Base-by-base conservation (phyloP, 2,329 filamentous ascomycete genomes). In the Fusarium longipes region DNA sequence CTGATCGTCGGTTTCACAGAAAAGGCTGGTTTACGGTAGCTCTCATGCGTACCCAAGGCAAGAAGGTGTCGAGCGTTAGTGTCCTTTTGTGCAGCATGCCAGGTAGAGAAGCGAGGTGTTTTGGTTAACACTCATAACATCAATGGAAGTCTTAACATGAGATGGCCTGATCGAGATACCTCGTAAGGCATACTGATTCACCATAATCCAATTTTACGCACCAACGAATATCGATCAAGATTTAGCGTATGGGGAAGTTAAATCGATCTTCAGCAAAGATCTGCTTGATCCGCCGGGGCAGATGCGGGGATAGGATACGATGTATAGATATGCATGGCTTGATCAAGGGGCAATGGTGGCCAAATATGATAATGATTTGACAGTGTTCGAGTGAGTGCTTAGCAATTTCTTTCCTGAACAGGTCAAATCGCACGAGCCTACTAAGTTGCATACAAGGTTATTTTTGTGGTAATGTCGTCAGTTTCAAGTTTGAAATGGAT, bases 251-350 rank as follows among this genome's bases (percentile, higher is more conserved):
- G 32, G 22, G 32, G 44, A 17, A 54, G 29, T 18, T 27, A 57
- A 36, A 35, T 25, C 49, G 44, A 64, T 67, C 63, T 54, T 44
- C 39, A 57, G 39, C 30, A 51, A 52, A 63, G 63, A 67, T 66
- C 63, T 27, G 38, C 63, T 24, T 48, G 42, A 57, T 40, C 57
- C 57, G 56, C 49, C 40, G 32, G 50, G 56, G 45, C 48, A 33
- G 56, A 39, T 58, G 57, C 45, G 57, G 63, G 50, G 63, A 43
- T 50, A n/a, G 27, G 40, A 24, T 44, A 42, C 10, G 15, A 29
- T 18, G 10, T 30, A 29, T 29, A 29, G 25, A 18, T n/a, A 18
- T 27, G 40, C 40, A 29, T 27, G 40, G 27, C 17, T 29, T 27
- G 40, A 18, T 27, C 14, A 27, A 43, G n/a, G 39, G 4, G 18